phyloP scores from a whole-genome alignment of 2,329 filamentous ascomycete species.

The Diplodia corticola region DNA sequence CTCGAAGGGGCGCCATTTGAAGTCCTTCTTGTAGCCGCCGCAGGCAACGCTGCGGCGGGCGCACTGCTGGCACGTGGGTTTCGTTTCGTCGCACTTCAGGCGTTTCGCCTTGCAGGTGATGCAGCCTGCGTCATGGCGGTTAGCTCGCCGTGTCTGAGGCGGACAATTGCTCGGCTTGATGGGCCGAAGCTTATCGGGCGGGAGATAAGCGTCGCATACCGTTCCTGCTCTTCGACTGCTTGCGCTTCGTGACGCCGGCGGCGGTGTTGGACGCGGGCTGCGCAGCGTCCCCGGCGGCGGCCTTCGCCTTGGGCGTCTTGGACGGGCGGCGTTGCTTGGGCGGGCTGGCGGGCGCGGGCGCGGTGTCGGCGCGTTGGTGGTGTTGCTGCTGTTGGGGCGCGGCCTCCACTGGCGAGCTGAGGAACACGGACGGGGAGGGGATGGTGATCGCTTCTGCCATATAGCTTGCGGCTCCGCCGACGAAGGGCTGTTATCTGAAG shows the following conservation, averaged over 20 bases:
- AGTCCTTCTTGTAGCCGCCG: conserved; percentile 73
- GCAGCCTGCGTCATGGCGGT: conserved; percentile 55
- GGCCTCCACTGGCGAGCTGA: conserved; percentile 37
- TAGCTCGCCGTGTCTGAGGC: conserved; percentile 18
- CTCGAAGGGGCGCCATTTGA: conserved; percentile 72
- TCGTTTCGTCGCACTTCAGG: conserved; percentile 72
- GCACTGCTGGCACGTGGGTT: conserved; percentile 68
- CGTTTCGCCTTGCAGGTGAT: conserved; percentile 72
- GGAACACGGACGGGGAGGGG: conserved; percentile 59
- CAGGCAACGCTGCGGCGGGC: conserved; percentile 64
- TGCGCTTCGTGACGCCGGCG: conserved; percentile 57
- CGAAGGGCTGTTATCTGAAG: conserved; percentile 9
- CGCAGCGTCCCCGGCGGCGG: conserved; percentile 1
- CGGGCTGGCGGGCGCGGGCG: conserved; percentile 23
- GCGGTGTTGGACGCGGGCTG: conserved; percentile 15
- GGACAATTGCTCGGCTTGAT: conserved; percentile 21
- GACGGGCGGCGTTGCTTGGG: conserved; percentile 28
- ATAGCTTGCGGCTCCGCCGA: conserved; percentile 20
- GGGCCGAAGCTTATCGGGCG: conserved; percentile 26
- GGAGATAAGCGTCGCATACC: conserved; percentile 50
- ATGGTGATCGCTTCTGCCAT: conserved; percentile 61
- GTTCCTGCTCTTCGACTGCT: conserved; percentile 75
- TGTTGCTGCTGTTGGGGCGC: conserved; percentile 25
- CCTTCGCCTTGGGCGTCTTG: conserved; percentile 9
- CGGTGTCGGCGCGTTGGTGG: conserved; percentile 29